Evolutionary conservation across 73 alveolate genomes (phyloP).

Genomic region (Paramecium tetraurelia): DNA sequence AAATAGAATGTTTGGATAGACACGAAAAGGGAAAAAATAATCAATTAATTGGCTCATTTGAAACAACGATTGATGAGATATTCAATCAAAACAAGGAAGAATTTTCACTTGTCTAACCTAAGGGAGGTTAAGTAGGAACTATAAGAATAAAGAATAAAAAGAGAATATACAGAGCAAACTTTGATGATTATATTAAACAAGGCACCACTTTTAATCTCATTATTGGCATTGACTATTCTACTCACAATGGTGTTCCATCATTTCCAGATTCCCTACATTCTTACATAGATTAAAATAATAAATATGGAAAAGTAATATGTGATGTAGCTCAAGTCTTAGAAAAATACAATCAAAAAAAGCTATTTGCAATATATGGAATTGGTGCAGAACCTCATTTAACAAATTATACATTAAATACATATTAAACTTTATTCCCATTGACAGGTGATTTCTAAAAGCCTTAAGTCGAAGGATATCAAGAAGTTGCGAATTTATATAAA

Average conservation of each 20-base stretch:
- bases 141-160: slow-evolving; percentile 3
- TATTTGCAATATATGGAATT: slow-evolving; percentile 24
- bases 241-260: slow-evolving; percentile 76
- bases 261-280: slow-evolving; percentile 44
- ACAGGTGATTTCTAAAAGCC: slow-evolving; percentile 48
- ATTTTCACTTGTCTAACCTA: slow-evolving; percentile 24
- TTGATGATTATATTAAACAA: slow-evolving; percentile 82
- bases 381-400: slow-evolving; percentile 43
- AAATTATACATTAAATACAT: not conserved
- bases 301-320: not conserved
- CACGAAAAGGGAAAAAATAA: slow-evolving; percentile 53
- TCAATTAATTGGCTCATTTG: slow-evolving; percentile 62
- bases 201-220: slow-evolving; percentile 77
- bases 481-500: not conserved
- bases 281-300: not conserved
- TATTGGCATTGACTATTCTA: slow-evolving; percentile 88
- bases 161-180: slow-evolving; percentile 53
- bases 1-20: slow-evolving; percentile 58
- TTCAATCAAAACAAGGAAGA: not conserved
- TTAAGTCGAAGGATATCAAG: not conserved
- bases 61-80: slow-evolving; percentile 36
- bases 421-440: slow-evolving; percentile 1
- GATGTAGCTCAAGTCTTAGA: not conserved
- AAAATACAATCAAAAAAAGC: not conserved
- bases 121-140: slow-evolving; percentile 53